phyloP scores from a whole-genome alignment of 2,329 filamentous ascomycete genomes.

The Ascomycota sp. region DNA sequence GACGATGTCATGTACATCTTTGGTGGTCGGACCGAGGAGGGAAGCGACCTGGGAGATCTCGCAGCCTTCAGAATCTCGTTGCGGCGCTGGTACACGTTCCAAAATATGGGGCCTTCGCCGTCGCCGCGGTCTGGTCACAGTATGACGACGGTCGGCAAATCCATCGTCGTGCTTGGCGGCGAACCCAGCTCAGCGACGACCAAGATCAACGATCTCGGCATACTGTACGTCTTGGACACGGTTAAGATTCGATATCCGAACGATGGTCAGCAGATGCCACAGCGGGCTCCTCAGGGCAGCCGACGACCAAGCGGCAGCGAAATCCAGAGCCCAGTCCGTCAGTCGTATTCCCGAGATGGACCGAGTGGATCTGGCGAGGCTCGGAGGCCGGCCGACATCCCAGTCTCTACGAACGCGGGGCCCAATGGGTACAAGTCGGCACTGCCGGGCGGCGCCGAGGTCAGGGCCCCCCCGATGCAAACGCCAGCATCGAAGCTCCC shows the following conservation, averaged over 20 bases:
- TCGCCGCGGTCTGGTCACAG: conserved; percentile 88
- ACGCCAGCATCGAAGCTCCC: conserved; percentile 17
- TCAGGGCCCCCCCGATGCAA: conserved; percentile 12
- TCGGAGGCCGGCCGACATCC: conserved; percentile 24
- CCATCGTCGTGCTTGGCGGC: conserved; percentile 78
- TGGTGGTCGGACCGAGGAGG: conserved; percentile 85
- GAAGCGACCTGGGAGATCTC: conserved; percentile 76
- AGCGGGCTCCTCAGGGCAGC: conserved; percentile 16
- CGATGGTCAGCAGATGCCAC: conserved; percentile 29
- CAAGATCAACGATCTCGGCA: conserved; percentile 64
- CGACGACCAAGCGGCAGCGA: conserved; percentile 23
- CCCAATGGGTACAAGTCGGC: conserved; percentile 21
- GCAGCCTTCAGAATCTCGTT: conserved; percentile 60
- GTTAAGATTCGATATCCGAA: conserved; percentile 92
- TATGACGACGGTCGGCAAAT: conserved; percentile 89
- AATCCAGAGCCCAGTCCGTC: conserved; percentile 11
- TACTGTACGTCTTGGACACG: conserved; percentile 85
- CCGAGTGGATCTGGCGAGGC: conserved; percentile 29
- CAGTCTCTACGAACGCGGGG: conserved; percentile 13
- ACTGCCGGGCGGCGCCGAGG: conserved; percentile 17
- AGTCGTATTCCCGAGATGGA: conserved; percentile 25
- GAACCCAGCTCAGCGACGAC: conserved; percentile 78
- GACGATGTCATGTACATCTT: conserved; percentile 99
- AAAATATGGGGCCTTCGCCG: conserved; percentile 95
- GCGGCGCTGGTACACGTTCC: conserved; percentile 94